phyloP scores from a whole-genome alignment of 1,284 basidiomycete genomes.

The Ganoderma resinaceum region DNA sequence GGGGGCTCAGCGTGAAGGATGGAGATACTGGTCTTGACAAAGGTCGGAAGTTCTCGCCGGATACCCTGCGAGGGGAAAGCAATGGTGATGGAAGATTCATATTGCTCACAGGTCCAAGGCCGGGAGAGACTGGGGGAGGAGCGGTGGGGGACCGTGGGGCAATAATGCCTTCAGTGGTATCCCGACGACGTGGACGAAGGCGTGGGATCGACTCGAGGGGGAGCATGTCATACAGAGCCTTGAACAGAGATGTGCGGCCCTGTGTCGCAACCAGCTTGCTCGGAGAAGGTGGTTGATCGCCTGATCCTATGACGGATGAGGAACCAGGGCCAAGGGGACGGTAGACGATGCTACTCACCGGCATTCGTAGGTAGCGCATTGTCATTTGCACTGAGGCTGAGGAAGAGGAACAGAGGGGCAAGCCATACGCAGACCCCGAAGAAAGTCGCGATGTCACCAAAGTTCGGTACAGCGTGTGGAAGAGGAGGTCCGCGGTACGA shows the following conservation, averaged over 20 bases:
- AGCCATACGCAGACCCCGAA: constrained; percentile 95
- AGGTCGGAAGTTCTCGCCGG: not conserved
- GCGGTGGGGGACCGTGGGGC: constrained; percentile 39
- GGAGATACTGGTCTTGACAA: not conserved
- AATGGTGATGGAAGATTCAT: not conserved
- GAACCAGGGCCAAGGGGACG: not conserved
- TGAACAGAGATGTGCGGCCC: constrained; percentile 42
- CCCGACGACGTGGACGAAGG: constrained; percentile 37
- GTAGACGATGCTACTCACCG: constrained; percentile 29
- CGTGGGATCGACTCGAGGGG: constrained; percentile 40
- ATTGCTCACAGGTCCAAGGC: constrained; percentile 20
- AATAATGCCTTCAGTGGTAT: constrained; percentile 43
- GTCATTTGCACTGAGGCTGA: constrained; percentile 94
- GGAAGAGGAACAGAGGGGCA: constrained; percentile 88
- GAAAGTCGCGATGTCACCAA: constrained; percentile 87
- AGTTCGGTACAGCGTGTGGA: constrained; percentile 57
- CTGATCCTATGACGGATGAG: constrained; percentile 15
- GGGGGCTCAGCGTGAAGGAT: constrained; percentile 7
- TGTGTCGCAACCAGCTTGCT: constrained; percentile 23
- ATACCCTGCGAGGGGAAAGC: not conserved
- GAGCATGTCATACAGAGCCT: constrained; percentile 39
- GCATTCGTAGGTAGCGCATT: constrained; percentile 79
- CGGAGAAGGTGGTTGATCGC: constrained; percentile 35
- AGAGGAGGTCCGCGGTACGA: constrained; percentile 43
- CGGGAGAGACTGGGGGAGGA: constrained; percentile 29